phyloP scores from a whole-genome alignment of 768 basidiomycete genomes.

The Suillus subalutaceus region DNA sequence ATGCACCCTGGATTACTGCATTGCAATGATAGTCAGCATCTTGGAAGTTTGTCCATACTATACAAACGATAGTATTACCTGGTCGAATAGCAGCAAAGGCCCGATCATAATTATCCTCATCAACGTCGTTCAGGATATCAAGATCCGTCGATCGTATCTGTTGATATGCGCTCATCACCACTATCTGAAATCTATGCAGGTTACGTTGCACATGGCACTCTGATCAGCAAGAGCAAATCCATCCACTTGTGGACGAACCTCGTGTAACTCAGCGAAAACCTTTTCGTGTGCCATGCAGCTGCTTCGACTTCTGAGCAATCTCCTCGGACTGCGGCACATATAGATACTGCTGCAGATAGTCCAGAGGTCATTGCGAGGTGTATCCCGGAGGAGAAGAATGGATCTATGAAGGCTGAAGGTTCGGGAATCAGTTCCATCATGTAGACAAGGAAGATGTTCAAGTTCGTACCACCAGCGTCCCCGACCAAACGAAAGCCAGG shows the following conservation, averaged over 20 bases:
- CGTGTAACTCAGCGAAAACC: slow-evolving; percentile 51
- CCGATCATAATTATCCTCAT: slow-evolving; percentile 47
- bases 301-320: slow-evolving; percentile 47
- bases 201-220: not conserved
- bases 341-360: slow-evolving; percentile 48
- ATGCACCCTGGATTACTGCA: slow-evolving; percentile 78
- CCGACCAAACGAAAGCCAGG: slow-evolving; percentile 61
- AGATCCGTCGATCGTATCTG: slow-evolving; percentile 45
- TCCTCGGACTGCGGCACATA: slow-evolving; percentile 51
- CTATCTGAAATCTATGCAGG: slow-evolving; percentile 36
- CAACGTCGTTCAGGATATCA: slow-evolving; percentile 42
- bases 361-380: slow-evolving; percentile 55
- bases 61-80: slow-evolving; percentile 26
- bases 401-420: slow-evolving; percentile 57
- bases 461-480: slow-evolving; percentile 60
- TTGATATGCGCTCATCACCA: slow-evolving; percentile 45
- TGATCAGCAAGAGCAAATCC: not conserved
- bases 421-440: slow-evolving; percentile 5
- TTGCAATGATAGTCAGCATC: not conserved
- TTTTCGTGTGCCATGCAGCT: slow-evolving; percentile 44
- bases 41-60: too few relatives aligned
- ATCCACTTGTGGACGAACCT: slow-evolving; percentile 31
- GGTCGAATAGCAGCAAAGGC: slow-evolving; percentile 46
- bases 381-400: slow-evolving; percentile 62
- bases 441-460: not conserved